Percentiles rank a stretch among this genome's conserved stretches.
Conservation (phyloP, 768 basidiomycete species). For the Guyanaporus albipodus region DNA sequence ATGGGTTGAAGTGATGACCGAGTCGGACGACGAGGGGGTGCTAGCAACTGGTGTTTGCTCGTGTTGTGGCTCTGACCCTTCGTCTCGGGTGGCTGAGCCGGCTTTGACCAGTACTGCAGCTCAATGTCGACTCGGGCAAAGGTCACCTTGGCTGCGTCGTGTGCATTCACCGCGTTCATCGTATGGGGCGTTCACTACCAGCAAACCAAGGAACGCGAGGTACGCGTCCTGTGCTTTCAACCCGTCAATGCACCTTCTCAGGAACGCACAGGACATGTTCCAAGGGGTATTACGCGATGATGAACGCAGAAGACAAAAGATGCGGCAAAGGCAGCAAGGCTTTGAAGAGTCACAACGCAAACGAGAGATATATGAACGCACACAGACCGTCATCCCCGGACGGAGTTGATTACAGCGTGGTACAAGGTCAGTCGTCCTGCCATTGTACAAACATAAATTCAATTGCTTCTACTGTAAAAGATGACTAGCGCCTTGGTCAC, state of each 20-base stretch:
- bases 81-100: conserved; percentile 17
- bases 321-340: conserved; percentile 60
- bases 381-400: conserved; percentile 34
- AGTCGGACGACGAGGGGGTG: conserved; percentile 4
- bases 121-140: conserved; percentile 68
- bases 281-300: conserved; percentile 88
- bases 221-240: conserved; percentile 27
- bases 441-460: background rate
- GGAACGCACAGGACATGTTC: conserved; percentile 73
- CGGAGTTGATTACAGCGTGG: too few relatives aligned
- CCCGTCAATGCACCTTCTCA: conserved; percentile 6
- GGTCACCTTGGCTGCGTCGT: conserved; percentile 64
- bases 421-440: conserved; percentile 4
- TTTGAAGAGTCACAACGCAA: conserved; percentile 58
- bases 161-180: conserved; percentile 59
- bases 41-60: conserved; percentile 35
- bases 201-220: conserved; percentile 80
- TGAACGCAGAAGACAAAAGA: conserved; percentile 70
- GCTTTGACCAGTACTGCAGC: background rate
- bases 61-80: conserved; percentile 29
- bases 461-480: too few relatives aligned
- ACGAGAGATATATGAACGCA: conserved; percentile 60
- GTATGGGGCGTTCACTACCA: conserved; percentile 90
- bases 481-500: too few relatives aligned
- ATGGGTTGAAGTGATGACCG: conserved; percentile 5